A percentile compares a stretch with the other conserved stretches of the same genome.
phyloP scores from a whole-genome alignment of 805 yeast species.

The Pichia insulana region DNA sequence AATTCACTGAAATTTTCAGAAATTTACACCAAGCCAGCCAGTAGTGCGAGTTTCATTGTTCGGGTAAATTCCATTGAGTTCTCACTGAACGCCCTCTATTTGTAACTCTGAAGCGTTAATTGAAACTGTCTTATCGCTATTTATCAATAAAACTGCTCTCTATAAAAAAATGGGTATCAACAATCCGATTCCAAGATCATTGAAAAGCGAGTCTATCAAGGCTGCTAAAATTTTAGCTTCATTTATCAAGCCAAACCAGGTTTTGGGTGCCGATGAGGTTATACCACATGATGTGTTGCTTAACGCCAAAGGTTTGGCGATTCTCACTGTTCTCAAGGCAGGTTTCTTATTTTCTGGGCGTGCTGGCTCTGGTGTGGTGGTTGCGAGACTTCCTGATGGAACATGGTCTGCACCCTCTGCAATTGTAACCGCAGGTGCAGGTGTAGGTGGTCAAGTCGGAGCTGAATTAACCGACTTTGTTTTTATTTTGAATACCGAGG shows the following conservation, averaged over 20 bases:
- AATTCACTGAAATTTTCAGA: no score
- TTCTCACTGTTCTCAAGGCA: constrained; percentile 91
- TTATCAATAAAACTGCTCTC: no score
- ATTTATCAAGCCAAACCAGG: constrained; percentile 90
- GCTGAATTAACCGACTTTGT: constrained; percentile 95
- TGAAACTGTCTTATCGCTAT: no score
- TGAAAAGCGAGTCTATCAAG: constrained; percentile 82
- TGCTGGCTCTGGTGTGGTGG: constrained; percentile 95
- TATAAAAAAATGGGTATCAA: constrained; percentile 59
- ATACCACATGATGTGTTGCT: constrained; percentile 84
- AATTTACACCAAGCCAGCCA: no score
- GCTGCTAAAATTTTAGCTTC: constrained; percentile 89
- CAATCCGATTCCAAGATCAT: constrained; percentile 90
- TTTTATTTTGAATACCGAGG: constrained; percentile 74
- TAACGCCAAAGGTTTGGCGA: constrained; percentile 87
- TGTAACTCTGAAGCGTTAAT: not conserved
- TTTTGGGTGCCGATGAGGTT: constrained; percentile 78
- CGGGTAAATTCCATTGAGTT: no score
- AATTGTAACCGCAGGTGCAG: constrained; percentile 93
- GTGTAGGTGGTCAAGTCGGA: constrained; percentile 97
- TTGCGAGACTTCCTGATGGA: constrained; percentile 90
- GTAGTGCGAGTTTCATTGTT: no score
- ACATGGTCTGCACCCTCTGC: constrained; percentile 98
- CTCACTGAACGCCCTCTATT: no score
- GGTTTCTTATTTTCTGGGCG: constrained; percentile 94